Percentiles rank a stretch among this genome's conserved stretches.
phyloP scores from a whole-genome alignment of 257 asterid species.

The Solanum etuberosum region DNA sequence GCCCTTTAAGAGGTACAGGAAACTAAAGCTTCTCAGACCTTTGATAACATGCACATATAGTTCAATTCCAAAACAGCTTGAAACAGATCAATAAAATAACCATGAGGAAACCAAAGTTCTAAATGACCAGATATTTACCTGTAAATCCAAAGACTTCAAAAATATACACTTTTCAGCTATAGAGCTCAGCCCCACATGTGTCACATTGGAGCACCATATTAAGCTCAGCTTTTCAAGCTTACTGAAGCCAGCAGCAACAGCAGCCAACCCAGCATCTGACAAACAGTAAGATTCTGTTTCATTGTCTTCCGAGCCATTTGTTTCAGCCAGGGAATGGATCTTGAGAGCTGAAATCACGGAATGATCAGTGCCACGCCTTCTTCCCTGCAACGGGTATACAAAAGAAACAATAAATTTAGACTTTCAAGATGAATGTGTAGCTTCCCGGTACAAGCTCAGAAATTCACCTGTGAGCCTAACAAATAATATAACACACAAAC shows the following conservation, averaged over 20 bases:
- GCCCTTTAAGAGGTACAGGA: conserved; percentile 37
- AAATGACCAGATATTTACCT: conserved; percentile 33
- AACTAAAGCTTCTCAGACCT: not conserved
- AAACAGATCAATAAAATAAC: not conserved
- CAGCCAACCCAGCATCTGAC: conserved; percentile 67
- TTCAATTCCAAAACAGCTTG: not conserved
- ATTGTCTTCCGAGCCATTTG: conserved; percentile 27
- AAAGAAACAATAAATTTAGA: not conserved
- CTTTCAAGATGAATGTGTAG: not conserved
- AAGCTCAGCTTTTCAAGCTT: conserved; percentile 77
- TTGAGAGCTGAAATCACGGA: conserved; percentile 22
- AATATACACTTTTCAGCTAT: conserved; percentile 50
- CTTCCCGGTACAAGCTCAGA: not conserved
- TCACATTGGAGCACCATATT: conserved; percentile 71
- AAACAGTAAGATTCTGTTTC: conserved; percentile 38
- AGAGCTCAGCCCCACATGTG: conserved; percentile 57
- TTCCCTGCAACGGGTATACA: conserved; percentile 30
- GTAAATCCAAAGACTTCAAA: conserved; percentile 66
- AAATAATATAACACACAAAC: not conserved
- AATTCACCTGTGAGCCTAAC: not conserved
- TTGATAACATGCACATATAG: not conserved
- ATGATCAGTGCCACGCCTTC: conserved; percentile 32
- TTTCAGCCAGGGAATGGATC: conserved; percentile 21
- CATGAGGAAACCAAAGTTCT: not conserved
- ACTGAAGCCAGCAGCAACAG: conserved; percentile 49